These are phyloP conservation scores for Aristolochia contorta DNA, from an alignment of 164 flowering plant species.

Conservation along the genomic window DNA sequence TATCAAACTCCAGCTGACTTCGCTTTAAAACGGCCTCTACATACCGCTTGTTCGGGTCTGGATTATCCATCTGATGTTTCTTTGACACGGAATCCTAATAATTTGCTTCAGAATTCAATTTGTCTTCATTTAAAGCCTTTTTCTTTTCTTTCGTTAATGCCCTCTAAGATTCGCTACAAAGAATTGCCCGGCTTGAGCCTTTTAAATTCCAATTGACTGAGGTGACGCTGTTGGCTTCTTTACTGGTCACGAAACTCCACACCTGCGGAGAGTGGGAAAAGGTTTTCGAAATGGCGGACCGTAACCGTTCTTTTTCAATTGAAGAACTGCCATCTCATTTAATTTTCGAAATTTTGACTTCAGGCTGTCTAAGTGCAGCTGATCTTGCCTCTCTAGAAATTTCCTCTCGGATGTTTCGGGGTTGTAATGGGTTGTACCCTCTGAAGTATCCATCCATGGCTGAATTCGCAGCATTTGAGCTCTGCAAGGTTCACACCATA, in stretches of 20 bases:
- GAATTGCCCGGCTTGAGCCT: neutral
- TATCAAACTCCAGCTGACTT: constrained; percentile 21
- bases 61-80: constrained; percentile 37
- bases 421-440: constrained; percentile 44
- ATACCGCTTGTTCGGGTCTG: constrained; percentile 29
- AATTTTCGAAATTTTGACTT: constrained; percentile 57
- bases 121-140: constrained; percentile 7
- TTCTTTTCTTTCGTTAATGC: neutral
- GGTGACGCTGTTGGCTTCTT: neutral
- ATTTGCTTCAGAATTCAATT: constrained; percentile 58
- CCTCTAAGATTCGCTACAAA: neutral
- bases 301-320: constrained; percentile 9
- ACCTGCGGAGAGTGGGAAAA: neutral
- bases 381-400: constrained; percentile 69
- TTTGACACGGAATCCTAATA: constrained; percentile 36
- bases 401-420: constrained; percentile 55
- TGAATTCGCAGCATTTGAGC: constrained; percentile 67
- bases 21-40: constrained; percentile 23
- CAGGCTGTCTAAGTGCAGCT: constrained; percentile 47
- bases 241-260: neutral
- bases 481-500: constrained; percentile 38
- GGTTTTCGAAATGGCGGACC: constrained; percentile 6
- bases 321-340: constrained; percentile 87
- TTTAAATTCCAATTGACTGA: neutral
- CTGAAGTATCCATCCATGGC: constrained; percentile 56